Conservation (phyloP, 768 basidiomycete genomes). For the Calvatia gigantea region DNA sequence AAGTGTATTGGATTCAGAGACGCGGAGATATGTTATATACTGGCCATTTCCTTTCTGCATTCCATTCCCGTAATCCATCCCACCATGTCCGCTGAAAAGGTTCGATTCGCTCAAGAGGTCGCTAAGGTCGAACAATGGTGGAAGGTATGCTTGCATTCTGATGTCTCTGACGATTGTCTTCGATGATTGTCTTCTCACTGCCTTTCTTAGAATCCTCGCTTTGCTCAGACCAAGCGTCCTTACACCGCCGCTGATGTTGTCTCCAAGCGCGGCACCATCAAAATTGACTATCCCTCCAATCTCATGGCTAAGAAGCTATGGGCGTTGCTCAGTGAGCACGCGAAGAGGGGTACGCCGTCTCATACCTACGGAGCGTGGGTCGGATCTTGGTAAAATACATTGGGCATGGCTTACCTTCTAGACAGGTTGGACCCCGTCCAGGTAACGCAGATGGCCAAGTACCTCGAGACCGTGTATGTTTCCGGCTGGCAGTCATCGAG, state of each 20-base stretch:
- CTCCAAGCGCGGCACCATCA: slow-evolving; percentile 85
- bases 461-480: slow-evolving; percentile 98
- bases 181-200: slow-evolving; percentile 9
- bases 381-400: not conserved
- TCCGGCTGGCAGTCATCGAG: slow-evolving; percentile 96
- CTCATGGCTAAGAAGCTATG: slow-evolving; percentile 86
- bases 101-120: slow-evolving; percentile 76
- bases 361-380: slow-evolving; percentile 99
- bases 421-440: slow-evolving; percentile 95
- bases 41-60: slow-evolving; percentile 13
- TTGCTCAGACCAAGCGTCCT: slow-evolving; percentile 81
- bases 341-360: slow-evolving; percentile 72
- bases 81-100: slow-evolving; percentile 63
- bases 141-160: slow-evolving; percentile 54
- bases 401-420: not conserved
- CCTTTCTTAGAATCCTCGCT: slow-evolving; percentile 69
- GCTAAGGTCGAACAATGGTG: slow-evolving; percentile 87
- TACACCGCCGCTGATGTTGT: slow-evolving; percentile 95
- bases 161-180: slow-evolving; percentile 4
- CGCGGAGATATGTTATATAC: slow-evolving; percentile 24
- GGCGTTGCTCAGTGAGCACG: slow-evolving; percentile 70
- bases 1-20: slow-evolving; percentile 21
- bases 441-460: slow-evolving; percentile 97
- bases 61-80: slow-evolving; percentile 13
- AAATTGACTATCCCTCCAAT: slow-evolving; percentile 84